A percentile compares a stretch with the other conserved stretches of the same genome.
phyloP scores from a whole-genome alignment of 2,329 filamentous ascomycete species.

The Fonsecaea monophora region DNA sequence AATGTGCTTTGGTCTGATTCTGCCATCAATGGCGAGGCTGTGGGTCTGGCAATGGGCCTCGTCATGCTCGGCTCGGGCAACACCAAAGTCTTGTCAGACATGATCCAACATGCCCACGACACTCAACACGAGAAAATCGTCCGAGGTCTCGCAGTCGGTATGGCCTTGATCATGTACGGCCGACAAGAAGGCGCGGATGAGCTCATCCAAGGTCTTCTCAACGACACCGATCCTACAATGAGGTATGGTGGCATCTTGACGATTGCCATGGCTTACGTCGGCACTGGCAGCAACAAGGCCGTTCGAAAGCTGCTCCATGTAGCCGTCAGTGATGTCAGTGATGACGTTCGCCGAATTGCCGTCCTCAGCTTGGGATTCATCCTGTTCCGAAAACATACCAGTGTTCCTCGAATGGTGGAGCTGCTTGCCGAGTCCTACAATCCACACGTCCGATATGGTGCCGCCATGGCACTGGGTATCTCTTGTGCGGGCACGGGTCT shows the following conservation, averaged over 20 bases:
- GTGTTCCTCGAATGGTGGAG: slow-evolving; percentile 98
- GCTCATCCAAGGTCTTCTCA: slow-evolving; percentile 89
- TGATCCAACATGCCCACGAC: slow-evolving; percentile 97
- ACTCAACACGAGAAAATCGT: slow-evolving; percentile 99
- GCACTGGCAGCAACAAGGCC: slow-evolving; percentile 97
- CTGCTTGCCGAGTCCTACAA: slow-evolving; percentile 98
- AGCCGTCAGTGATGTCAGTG: slow-evolving; percentile 96
- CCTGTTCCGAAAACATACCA: slow-evolving; percentile 95
- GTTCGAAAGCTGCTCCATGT: slow-evolving; percentile 94
- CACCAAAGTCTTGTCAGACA: slow-evolving; percentile 88
- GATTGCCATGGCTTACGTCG: slow-evolving; percentile 96
- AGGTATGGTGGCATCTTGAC: slow-evolving; percentile 98
- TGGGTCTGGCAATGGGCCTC: slow-evolving; percentile 93
- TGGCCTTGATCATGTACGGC: slow-evolving; percentile 98
- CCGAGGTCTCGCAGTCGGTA: slow-evolving; percentile 90
- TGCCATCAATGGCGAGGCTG: slow-evolving; percentile 94
- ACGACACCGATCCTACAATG: slow-evolving; percentile 90
- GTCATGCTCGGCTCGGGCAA: slow-evolving; percentile 99
- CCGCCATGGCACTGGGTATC: slow-evolving; percentile 97
- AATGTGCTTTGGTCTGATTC: slow-evolving; percentile 90
- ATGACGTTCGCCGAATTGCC: slow-evolving; percentile 92
- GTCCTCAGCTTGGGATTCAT: slow-evolving; percentile 99
- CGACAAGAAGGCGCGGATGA: slow-evolving; percentile 94
- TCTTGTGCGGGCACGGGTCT: slow-evolving; percentile 95
- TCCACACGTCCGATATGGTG: slow-evolving; percentile 95